Evolutionary conservation across 805 yeast species (phyloP), one percentile per base, ranked within the genome.

Genomic region (Saturnispora hagleri): DNA sequence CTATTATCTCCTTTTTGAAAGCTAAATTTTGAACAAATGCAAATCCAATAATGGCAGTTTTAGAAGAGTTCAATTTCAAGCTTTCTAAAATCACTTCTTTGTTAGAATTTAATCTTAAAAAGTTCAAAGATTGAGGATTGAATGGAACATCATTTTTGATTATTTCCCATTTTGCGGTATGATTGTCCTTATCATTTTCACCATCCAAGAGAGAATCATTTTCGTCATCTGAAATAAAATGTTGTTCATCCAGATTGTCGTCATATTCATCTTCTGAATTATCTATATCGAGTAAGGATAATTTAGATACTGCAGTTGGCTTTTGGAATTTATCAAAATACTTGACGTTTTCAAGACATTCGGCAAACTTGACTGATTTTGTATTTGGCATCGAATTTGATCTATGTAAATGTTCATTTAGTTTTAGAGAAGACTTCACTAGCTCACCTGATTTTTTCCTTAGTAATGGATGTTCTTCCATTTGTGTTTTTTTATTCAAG

Each of bases 311-410:
- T 2, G 84, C 75, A 10, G 74, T 71, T 31, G 89, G 89, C 55
- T 76, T 77, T 47, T 78, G 82, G 27, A 67, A 64, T 43, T 81
- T 81, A 58, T 80, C 79, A 61, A 84, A 84, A 60, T 78, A 77
- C 63, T 83, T 83, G 51, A 84, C 75, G 41, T 80, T 80, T 50
- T 80, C 82, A 53, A 83, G 68, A 47, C 77, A 70, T 5, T 76
- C 63, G 1, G 88, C 86, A 64, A 84, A 84, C 50, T 87, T 69
- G 42, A 84, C 89, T 7, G 79, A 76, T 62, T 81, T 82, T 12
- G 69, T 56, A 52, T 66, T 66, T 18, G 84, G 86, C 61, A 82
- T 75, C 0, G 84, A 73, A 57, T 62, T 71, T 51, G 67, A 73
- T 60, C 71, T 64, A 43, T 55, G 57, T 34, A 73, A 56, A 31